Conservation (phyloP, 768 basidiomycete genomes). For the Tylopilus sp. region DNA sequence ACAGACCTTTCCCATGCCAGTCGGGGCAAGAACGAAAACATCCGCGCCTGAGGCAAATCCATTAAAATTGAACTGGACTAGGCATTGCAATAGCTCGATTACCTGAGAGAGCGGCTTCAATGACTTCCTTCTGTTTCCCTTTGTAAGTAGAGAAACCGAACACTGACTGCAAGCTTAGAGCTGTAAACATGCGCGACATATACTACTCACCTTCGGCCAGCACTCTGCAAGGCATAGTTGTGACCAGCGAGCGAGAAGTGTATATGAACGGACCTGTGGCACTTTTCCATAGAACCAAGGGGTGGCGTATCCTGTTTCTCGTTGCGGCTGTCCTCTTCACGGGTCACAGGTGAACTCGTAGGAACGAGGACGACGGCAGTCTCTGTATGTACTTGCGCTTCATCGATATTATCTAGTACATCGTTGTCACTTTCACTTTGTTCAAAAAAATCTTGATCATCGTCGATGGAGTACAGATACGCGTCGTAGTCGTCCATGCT, state of each 20-base stretch:
- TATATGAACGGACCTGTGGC: slow-evolving; percentile 13
- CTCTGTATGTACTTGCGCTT: slow-evolving; percentile 11
- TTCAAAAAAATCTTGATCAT: slow-evolving; percentile 6
- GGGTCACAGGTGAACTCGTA: slow-evolving; percentile 9
- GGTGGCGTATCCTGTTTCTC: background rate
- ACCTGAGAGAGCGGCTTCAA: slow-evolving; percentile 69
- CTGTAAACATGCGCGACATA: background rate
- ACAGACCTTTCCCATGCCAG: slow-evolving; percentile 83
- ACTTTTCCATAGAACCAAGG: slow-evolving; percentile 4
- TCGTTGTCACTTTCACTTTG: slow-evolving; percentile 20
- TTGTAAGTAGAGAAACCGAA: slow-evolving; percentile 69
- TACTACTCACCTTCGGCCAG: slow-evolving; percentile 23
- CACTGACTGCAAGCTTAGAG: slow-evolving; percentile 36
- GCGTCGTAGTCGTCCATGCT: slow-evolving; percentile 26
- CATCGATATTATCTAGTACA: slow-evolving; percentile 22
- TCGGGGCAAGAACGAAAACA: slow-evolving; percentile 79
- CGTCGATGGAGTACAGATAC: slow-evolving; percentile 21
- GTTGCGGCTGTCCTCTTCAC: background rate
- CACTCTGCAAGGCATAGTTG: slow-evolving; percentile 12
- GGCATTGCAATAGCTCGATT: slow-evolving; percentile 31
- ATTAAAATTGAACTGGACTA: background rate
- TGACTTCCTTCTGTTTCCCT: slow-evolving; percentile 75
- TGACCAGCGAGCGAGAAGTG: background rate
- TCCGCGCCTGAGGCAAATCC: slow-evolving; percentile 48
- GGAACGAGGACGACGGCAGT: slow-evolving; percentile 15